Evolutionary conservation across 768 basidiomycete genomes (phyloP).

Genomic region (Lactarius sp.): DNA sequence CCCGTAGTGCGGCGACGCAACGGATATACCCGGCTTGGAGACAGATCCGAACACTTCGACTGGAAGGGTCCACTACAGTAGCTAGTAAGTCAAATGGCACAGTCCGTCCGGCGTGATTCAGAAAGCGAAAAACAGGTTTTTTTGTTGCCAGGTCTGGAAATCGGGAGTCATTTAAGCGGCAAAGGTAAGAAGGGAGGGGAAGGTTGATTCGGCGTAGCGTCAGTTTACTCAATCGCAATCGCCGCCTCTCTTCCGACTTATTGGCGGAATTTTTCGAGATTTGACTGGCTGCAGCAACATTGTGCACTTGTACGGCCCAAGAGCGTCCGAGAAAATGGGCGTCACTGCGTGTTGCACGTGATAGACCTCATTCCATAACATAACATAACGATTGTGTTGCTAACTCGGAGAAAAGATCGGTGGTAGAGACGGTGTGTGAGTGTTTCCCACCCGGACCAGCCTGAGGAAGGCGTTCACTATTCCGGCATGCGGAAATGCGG

Average conservation of each 20-base stretch:
- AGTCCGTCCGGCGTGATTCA: background rate
- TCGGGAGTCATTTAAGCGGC: background rate
- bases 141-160: background rate
- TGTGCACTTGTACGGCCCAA: background rate
- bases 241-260: conserved; percentile 13
- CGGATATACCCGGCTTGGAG: too few species aligned
- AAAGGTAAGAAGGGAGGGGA: background rate
- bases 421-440: background rate
- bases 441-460: too few species aligned
- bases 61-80: too few species aligned
- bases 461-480: background rate
- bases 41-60: too few species aligned
- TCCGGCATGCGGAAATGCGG: background rate
- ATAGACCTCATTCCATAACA: background rate
- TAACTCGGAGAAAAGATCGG: too few species aligned
- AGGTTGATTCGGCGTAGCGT: background rate
- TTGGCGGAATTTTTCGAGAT: background rate
- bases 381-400: too few species aligned
- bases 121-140: background rate
- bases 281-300: background rate
- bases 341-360: background rate
- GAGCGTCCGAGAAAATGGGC: background rate
- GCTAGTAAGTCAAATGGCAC: too few species aligned
- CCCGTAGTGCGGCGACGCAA: too few species aligned
- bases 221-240: conserved; percentile 21